Evolutionary conservation across 306 rosid genomes (phyloP), one percentile per base, ranked within the genome.

Genomic region (Cicer chorassanicum): DNA sequence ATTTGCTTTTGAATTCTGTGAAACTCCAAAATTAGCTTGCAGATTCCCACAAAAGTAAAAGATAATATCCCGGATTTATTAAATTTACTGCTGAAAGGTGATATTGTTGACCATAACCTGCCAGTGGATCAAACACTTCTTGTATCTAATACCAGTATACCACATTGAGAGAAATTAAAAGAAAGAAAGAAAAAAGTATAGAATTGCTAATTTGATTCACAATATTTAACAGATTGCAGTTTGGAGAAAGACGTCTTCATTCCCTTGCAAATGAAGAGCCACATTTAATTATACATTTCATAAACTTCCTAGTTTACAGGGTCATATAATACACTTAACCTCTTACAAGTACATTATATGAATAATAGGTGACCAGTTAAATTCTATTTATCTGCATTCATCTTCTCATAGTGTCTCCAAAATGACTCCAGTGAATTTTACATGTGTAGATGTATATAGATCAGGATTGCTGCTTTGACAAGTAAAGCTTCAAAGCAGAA

Each of bases 401-500:
- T 72, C 81, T 79, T 75, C 82, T 68, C 65, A 66, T 68, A n/a
- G 82, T 77, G 81, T 68, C 74, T 63, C 76, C 78, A 41, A 62
- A 86, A 73, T 84, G 84, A 85, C 79, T 78, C 85, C 78, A 39
- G 84, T 70, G 82, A 55, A 78, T 80, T 84, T 79, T 84, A 78
- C 90, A 80, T 80, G 84, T 87, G 84, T 79, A 61, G 81, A 74
- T 74, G 86, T 81, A 80, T 79, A 81, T 68, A 60, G 75, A 81
- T 82, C 78, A 79, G 64, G 80, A 83, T 14, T 65, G 84, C 88
- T 84, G 87, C 88, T 80, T 77, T 42, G 42, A 74, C 60, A 65
- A 57, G 36, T 61, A 49, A 74, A 81, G 77, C 85, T 86, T 88
- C 92, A 77, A 77, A 74, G 84, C 88, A 85, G 85, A 78, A 86